These are phyloP conservation scores for Paraconiothyrium sp. DNA, from an alignment of 2,329 filamentous ascomycete species.

Conservation along the genomic window DNA sequence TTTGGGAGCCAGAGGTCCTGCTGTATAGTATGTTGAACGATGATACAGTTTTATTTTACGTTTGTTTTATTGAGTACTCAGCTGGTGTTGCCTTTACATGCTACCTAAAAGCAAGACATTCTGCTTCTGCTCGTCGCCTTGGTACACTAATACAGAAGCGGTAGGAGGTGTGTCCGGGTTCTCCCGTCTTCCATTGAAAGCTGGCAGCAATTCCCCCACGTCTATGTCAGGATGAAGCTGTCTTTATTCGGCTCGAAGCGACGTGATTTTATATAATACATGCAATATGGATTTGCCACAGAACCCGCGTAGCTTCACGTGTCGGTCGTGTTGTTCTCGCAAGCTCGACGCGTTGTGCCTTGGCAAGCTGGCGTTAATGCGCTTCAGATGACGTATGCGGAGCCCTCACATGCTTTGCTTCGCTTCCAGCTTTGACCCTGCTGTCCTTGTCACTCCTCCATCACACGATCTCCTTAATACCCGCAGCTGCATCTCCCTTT, in stretches of 20 bases:
- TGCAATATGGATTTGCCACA: background rate
- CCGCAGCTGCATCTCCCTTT: constrained; percentile 8
- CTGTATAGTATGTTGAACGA: constrained; percentile 19
- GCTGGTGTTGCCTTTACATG: too few species aligned
- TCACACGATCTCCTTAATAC: constrained; percentile 12
- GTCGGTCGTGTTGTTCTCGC: background rate
- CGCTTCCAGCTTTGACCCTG: constrained; percentile 3
- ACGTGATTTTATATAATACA: background rate
- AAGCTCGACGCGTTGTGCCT: constrained; percentile 10
- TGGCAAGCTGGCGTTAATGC: constrained; percentile 6
- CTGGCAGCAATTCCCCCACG: background rate
- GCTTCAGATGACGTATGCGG: constrained; percentile 6
- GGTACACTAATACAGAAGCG: too few species aligned
- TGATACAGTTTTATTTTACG: constrained; percentile 3
- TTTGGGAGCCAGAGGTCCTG: constrained; percentile 5
- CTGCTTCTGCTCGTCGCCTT: too few species aligned
- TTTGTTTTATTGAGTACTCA: too few species aligned
- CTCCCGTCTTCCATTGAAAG: background rate
- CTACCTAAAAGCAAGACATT: too few species aligned
- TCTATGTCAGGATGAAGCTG: too few species aligned
- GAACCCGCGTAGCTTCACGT: background rate
- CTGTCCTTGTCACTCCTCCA: constrained; percentile 7
- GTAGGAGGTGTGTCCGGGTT: too few species aligned
- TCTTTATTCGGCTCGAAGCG: background rate
- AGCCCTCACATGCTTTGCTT: constrained; percentile 12